phyloP scores from a whole-genome alignment of 192 early-diverging fungal species.

The Coemansia sp. region DNA sequence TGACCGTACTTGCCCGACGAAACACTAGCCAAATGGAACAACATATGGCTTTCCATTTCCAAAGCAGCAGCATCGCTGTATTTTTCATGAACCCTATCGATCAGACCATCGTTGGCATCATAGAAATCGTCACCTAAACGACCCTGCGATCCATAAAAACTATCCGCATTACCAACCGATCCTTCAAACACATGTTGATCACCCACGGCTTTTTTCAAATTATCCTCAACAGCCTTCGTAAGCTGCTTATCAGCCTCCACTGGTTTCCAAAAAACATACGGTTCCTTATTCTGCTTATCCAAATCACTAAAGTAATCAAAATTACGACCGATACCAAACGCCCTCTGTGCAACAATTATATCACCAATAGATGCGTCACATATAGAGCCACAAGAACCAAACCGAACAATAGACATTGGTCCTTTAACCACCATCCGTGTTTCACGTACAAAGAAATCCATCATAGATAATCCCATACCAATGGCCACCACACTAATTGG shows the following conservation, averaged over 20 bases:
- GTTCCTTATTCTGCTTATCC: slow-evolving; percentile 16
- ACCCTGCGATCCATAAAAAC: slow-evolving; percentile 87
- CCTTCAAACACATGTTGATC: slow-evolving; percentile 57
- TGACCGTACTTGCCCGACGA: slow-evolving; percentile 29
- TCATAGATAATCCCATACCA: slow-evolving; percentile 80
- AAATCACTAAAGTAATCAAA: slow-evolving; percentile 66
- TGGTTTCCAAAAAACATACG: slow-evolving; percentile 69
- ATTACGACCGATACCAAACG: slow-evolving; percentile 69
- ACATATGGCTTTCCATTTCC: slow-evolving; percentile 87
- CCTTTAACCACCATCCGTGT: slow-evolving; percentile 75
- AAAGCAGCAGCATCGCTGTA: slow-evolving; percentile 42
- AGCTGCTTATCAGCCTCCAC: slow-evolving; percentile 64
- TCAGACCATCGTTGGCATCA: slow-evolving; percentile 72
- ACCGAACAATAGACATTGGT: slow-evolving; percentile 72
- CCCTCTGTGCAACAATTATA: slow-evolving; percentile 68
- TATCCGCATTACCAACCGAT: slow-evolving; percentile 74
- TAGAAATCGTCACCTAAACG: slow-evolving; percentile 68
- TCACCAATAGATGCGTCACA: slow-evolving; percentile 59
- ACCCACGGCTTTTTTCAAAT: slow-evolving; percentile 41
- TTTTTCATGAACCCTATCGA: slow-evolving; percentile 53
- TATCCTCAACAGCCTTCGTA: slow-evolving; percentile 24
- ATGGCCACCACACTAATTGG: slow-evolving; percentile 86
- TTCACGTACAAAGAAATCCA: slow-evolving; percentile 92
- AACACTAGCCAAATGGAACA: slow-evolving; percentile 77
- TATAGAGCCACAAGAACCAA: slow-evolving; percentile 87